These are phyloP conservation scores for Pholiota conissans DNA, from an alignment of 768 basidiomycete genomes.

Conservation along the genomic window DNA sequence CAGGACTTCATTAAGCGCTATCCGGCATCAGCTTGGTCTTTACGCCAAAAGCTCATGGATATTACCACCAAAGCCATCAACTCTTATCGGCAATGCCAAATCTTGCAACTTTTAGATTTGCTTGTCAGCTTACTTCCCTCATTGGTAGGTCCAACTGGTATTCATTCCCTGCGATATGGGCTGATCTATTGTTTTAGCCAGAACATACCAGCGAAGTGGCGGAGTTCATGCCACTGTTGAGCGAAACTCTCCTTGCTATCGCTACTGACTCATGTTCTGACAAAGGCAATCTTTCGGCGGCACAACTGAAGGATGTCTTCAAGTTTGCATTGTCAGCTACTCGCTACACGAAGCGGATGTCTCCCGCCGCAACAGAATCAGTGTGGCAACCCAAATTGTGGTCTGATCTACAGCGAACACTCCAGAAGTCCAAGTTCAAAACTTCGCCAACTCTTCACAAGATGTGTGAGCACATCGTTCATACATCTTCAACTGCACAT, in stretches of 20 bases:
- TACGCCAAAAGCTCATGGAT: constrained; percentile 61
- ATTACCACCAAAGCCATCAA: constrained; percentile 66
- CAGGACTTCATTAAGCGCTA: constrained; percentile 72
- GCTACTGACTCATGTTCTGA: constrained; percentile 50
- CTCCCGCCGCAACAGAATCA: constrained; percentile 27
- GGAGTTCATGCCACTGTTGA: constrained; percentile 52
- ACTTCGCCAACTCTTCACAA: constrained; percentile 58
- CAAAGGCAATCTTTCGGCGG: constrained; percentile 45
- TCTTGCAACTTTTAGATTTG: constrained; percentile 67
- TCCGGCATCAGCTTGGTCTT: constrained; percentile 62
- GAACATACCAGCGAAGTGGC: constrained; percentile 37
- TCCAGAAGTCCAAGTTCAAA: constrained; percentile 63
- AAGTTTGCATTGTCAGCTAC: constrained; percentile 66
- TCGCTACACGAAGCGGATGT: constrained; percentile 61
- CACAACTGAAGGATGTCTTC: constrained; percentile 78
- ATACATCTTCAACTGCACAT: constrained; percentile 18
- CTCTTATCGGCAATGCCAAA: constrained; percentile 72
- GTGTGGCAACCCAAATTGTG: constrained; percentile 67
- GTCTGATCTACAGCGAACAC: constrained; percentile 43
- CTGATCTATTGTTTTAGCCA: constrained; percentile 20
- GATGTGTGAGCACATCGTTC: constrained; percentile 64
- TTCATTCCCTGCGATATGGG: background rate
- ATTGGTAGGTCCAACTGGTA: constrained; percentile 35
- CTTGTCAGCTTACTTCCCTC: constrained; percentile 57
- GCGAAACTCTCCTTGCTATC: constrained; percentile 46